Conservation (phyloP, 1,284 basidiomycete species). For the Marasmius fiardii region DNA sequence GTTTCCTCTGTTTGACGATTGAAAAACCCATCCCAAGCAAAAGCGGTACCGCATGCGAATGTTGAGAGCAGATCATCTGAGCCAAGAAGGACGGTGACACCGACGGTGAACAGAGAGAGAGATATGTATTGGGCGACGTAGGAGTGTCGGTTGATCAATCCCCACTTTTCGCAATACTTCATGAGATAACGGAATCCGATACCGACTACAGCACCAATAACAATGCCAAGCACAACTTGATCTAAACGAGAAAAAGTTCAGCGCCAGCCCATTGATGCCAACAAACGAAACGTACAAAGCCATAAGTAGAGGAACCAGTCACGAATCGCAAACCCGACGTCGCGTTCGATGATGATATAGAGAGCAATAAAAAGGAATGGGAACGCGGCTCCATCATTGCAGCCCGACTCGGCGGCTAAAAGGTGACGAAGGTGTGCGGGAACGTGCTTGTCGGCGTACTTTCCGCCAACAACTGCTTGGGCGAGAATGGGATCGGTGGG, state of each 20-base stretch:
- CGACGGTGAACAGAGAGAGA: conserved; percentile 79
- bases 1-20: conserved; percentile 94
- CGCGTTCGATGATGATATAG: conserved; percentile 77
- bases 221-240: conserved; percentile 14
- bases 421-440: conserved; percentile 89
- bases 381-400: conserved; percentile 94
- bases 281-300: conserved; percentile 57
- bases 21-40: conserved; percentile 99
- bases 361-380: conserved; percentile 94
- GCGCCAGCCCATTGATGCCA: not conserved
- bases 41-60: conserved; percentile 94
- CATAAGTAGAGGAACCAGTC: conserved; percentile 85
- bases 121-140: conserved; percentile 80
- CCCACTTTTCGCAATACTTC: conserved; percentile 89
- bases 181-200: conserved; percentile 85
- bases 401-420: conserved; percentile 87
- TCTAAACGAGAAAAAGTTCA: conserved; percentile 7
- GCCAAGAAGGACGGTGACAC: conserved; percentile 83
- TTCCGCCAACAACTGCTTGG: conserved; percentile 91
- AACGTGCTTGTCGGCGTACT: conserved; percentile 98
- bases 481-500: conserved; percentile 96
- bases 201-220: conserved; percentile 13
- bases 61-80: conserved; percentile 93
- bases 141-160: conserved; percentile 94
- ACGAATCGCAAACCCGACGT: conserved; percentile 64